These are phyloP conservation scores for Arxiozyma bovina DNA, from an alignment of 1,139 yeast genomes.

Conservation along the genomic window DNA sequence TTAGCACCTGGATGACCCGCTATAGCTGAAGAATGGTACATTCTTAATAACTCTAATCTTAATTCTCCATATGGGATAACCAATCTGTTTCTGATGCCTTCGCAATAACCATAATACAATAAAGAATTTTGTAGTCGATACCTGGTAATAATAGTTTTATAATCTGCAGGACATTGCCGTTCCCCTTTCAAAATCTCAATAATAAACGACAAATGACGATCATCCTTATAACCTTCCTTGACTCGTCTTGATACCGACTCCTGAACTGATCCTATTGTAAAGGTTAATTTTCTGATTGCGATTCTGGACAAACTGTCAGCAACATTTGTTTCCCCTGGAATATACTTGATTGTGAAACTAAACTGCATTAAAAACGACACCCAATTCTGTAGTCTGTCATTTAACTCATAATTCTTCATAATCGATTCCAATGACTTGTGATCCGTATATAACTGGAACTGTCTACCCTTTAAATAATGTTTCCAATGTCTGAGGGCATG, in stretches of 20 bases:
- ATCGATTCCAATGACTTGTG: background rate
- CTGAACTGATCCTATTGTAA: background rate
- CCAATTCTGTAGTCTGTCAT: background rate
- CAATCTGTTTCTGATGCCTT: background rate
- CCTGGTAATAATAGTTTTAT: background rate
- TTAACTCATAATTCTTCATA: background rate
- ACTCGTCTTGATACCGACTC: background rate
- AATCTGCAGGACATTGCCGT: background rate
- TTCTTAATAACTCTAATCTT: background rate
- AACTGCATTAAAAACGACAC: background rate
- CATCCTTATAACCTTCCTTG: background rate
- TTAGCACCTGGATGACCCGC: background rate
- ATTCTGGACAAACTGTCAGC: background rate
- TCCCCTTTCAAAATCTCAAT: background rate
- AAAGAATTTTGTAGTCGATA: background rate
- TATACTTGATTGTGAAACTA: background rate
- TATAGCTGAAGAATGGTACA: background rate
- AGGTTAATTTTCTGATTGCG: background rate
- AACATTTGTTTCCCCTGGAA: background rate
- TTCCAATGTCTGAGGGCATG: background rate
- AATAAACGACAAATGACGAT: background rate
- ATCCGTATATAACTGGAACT: background rate
- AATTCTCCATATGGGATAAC: background rate
- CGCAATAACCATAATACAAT: background rate
- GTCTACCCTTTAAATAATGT: conserved; percentile 1